Conservation (phyloP, 345 rosid genomes). For the Streptanthus diversifolius region DNA sequence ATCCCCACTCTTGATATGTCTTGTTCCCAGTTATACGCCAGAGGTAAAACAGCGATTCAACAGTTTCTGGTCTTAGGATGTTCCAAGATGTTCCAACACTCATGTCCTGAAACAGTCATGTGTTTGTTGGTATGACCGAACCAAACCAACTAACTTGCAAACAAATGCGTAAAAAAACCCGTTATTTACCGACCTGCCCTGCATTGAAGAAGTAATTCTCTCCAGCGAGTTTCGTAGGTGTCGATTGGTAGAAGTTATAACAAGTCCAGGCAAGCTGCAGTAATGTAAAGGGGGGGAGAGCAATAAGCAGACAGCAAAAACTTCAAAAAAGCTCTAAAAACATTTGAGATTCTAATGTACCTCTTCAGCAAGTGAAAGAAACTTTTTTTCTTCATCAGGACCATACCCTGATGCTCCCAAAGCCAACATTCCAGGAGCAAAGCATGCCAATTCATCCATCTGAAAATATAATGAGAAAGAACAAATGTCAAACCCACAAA, state of each 20-base stretch:
- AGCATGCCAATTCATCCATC: conserved; percentile 99
- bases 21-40: conserved; percentile 94
- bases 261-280: conserved; percentile 98
- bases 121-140: conserved; percentile 1
- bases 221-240: conserved; percentile 92
- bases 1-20: conserved; percentile 98
- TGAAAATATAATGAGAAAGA: conserved; percentile 28
- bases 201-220: conserved; percentile 85
- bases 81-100: conserved; percentile 97
- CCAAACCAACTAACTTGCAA: neutral
- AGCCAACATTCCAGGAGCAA: conserved; percentile 99
- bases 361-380: conserved; percentile 89
- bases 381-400: conserved; percentile 64
- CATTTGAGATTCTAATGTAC: conserved; percentile 31
- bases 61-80: conserved; percentile 89
- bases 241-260: conserved; percentile 90
- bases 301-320: conserved; percentile 9
- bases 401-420: conserved; percentile 87
- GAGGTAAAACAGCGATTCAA: conserved; percentile 90
- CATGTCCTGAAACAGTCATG: conserved; percentile 67
- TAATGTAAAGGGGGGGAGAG: neutral
- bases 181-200: conserved; percentile 47
- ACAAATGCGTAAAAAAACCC: neutral
- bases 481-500: conserved; percentile 4
- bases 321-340: neutral